Conservation (phyloP, 352 stramenopile genomes). For the Globisporangium paddicum region DNA sequence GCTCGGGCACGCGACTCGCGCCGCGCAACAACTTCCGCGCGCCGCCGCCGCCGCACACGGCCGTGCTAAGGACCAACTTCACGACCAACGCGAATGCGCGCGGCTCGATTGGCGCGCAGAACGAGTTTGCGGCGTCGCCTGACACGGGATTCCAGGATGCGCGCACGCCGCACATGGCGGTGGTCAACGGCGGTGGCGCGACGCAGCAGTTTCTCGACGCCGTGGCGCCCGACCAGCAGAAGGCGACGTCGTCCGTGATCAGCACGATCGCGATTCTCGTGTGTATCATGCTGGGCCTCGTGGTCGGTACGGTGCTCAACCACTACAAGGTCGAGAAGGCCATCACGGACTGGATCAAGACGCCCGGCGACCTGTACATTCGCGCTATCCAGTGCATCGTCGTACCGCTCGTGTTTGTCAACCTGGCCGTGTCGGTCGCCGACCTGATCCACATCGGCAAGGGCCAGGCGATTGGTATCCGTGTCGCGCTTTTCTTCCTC, state of each 20-base stretch:
- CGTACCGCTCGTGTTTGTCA: slow-evolving; percentile 76
- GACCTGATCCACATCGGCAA: slow-evolving; percentile 57
- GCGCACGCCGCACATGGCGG: slow-evolving; percentile 31
- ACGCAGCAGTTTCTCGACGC: slow-evolving; percentile 11
- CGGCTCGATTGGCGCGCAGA: slow-evolving; percentile 15
- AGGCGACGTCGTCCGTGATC: slow-evolving; percentile 27
- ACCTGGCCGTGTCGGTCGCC: slow-evolving; percentile 61
- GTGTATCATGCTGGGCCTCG: slow-evolving; percentile 36
- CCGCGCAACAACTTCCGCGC: slow-evolving; percentile 19
- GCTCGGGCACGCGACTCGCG: slow-evolving; percentile 19
- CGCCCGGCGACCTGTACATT: slow-evolving; percentile 68
- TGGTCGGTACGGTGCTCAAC: slow-evolving; percentile 46
- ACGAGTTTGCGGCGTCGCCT: slow-evolving; percentile 32
- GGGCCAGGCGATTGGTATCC: slow-evolving; percentile 34
- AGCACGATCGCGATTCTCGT: slow-evolving; percentile 48
- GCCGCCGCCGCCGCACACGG: slow-evolving; percentile 41
- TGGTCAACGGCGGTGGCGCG: slow-evolving; percentile 5
- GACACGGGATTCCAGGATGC: slow-evolving; percentile 50
- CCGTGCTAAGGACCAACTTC: slow-evolving; percentile 63
- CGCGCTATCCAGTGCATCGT: slow-evolving; percentile 75
- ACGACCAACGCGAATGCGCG: slow-evolving; percentile 28
- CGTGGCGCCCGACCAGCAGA: slow-evolving; percentile 27
- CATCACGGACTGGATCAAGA: slow-evolving; percentile 57
- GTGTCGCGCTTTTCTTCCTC: slow-evolving; percentile 40
- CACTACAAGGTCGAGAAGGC: slow-evolving; percentile 39